Conservation (phyloP, 129 eudicot species). For the Sambucus nigra region DNA sequence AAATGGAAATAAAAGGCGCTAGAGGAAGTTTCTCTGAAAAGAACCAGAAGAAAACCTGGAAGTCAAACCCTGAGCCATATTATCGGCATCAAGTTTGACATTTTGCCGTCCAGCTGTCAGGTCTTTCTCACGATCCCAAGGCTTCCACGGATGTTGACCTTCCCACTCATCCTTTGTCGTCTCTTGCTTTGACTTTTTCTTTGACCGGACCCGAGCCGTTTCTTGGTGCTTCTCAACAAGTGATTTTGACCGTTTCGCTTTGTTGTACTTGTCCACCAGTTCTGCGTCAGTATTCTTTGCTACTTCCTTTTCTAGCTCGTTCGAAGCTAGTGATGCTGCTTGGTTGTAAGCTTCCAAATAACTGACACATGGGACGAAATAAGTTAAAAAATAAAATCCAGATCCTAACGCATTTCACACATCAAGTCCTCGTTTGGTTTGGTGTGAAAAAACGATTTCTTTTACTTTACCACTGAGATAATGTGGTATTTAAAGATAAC, state of each 20-base stretch:
- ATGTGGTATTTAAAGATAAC: too few species aligned
- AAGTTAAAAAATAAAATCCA: neutral
- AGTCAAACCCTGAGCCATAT: conserved; percentile 63
- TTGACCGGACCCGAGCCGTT: conserved; percentile 32
- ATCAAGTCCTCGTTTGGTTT: too few species aligned
- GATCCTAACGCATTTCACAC: neutral
- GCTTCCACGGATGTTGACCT: conserved; percentile 97
- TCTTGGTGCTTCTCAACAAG: conserved; percentile 88
- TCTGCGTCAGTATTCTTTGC: conserved; percentile 47
- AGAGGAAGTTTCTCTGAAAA: conserved; percentile 79
- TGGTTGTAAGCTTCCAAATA: conserved; percentile 88
- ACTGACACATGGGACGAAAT: conserved; percentile 29
- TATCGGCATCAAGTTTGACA: conserved; percentile 72
- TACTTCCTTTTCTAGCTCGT: conserved; percentile 35
- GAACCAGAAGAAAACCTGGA: conserved; percentile 88
- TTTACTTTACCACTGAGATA: too few species aligned
- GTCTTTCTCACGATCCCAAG: conserved; percentile 98
- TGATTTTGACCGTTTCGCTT: conserved; percentile 79
- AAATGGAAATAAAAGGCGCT: too few species aligned
- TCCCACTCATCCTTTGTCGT: conserved; percentile 58
- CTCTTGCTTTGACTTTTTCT: conserved; percentile 52
- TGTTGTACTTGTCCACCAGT: conserved; percentile 81
- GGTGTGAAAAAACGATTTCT: neutral
- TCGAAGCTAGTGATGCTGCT: conserved; percentile 90
- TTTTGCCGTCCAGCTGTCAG: conserved; percentile 80